phyloP scores from a whole-genome alignment of 148 eudicot species.

The Dianthus caryophyllus region DNA sequence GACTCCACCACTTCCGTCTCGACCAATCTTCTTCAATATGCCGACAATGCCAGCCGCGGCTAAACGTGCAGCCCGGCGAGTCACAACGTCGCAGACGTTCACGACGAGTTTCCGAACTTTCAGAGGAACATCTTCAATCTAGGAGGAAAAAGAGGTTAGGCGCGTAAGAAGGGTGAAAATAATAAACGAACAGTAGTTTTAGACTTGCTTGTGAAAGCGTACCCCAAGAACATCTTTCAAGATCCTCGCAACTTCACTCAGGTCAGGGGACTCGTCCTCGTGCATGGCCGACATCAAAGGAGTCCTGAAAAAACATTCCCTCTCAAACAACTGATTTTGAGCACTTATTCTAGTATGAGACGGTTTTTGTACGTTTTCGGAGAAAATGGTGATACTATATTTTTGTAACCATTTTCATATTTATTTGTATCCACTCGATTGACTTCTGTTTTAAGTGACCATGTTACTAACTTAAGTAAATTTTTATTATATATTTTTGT shows the following conservation, averaged over 20 bases:
- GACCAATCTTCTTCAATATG: constrained; percentile 79
- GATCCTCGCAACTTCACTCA: constrained; percentile 67
- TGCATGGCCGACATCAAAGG: constrained; percentile 72
- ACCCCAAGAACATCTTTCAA: constrained; percentile 66
- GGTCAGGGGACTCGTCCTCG: constrained; percentile 63
- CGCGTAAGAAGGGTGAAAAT: background rate
- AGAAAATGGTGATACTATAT: too few species aligned
- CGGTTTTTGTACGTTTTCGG: too few species aligned
- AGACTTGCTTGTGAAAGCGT: background rate
- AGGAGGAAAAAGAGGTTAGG: background rate
- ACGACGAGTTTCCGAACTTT: constrained; percentile 73
- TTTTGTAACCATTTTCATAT: too few species aligned
- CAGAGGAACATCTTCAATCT: constrained; percentile 61
- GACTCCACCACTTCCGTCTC: constrained; percentile 75
- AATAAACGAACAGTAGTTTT: background rate
- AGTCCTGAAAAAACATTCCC: constrained; percentile 39
- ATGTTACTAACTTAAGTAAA: too few species aligned
- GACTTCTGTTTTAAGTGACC: too few species aligned
- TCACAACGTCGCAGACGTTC: constrained; percentile 70
- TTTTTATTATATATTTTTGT: too few species aligned
- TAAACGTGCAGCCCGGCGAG: constrained; percentile 74
- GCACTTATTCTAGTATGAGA: too few species aligned
- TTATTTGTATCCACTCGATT: too few species aligned
- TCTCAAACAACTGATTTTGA: too few species aligned
- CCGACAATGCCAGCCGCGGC: constrained; percentile 92